Percentiles rank a stretch among this genome's conserved stretches.
These are phyloP conservation scores for Patellifolia procumbens DNA, from an alignment of 179 eudicot genomes.

Conservation along the genomic window DNA sequence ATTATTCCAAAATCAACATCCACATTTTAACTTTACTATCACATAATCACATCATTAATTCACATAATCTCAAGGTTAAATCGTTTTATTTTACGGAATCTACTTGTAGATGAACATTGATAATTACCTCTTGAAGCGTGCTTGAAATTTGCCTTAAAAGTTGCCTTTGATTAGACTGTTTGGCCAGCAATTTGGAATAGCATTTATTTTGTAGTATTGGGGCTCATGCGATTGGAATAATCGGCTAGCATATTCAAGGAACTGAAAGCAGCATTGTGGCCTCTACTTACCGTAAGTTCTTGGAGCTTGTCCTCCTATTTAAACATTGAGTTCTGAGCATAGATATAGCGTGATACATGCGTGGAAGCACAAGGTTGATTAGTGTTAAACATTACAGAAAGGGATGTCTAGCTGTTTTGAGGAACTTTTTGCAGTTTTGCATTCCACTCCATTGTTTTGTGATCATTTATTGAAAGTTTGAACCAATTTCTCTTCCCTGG, in stretches of 20 bases:
- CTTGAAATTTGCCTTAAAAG: constrained; percentile 94
- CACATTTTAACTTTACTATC: no score
- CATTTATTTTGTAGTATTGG: no score
- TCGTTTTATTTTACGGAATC: no score
- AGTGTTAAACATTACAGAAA: neutral
- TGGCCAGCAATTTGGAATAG: constrained; percentile 72
- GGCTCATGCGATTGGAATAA: no score
- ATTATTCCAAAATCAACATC: no score
- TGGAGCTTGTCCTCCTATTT: neutral
- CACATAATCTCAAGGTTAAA: no score
- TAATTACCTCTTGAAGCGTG: constrained; percentile 85
- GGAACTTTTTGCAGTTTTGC: no score
- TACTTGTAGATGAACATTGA: no score
- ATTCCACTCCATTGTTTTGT: no score
- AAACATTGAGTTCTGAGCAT: neutral
- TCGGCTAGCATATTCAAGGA: constrained; percentile 65
- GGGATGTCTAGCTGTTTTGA: neutral
- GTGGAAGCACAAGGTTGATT: neutral
- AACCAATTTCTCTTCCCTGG: no score
- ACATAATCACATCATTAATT: no score
- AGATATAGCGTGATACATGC: neutral
- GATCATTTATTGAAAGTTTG: no score
- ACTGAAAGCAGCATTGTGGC: constrained; percentile 73
- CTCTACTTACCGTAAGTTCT: constrained; percentile 84
- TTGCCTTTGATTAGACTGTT: constrained; percentile 82